A percentile compares a stretch with the other conserved stretches of the same genome.
Evolutionary conservation across 768 basidiomycete genomes (phyloP).

Genomic region (Russula abietina): DNA sequence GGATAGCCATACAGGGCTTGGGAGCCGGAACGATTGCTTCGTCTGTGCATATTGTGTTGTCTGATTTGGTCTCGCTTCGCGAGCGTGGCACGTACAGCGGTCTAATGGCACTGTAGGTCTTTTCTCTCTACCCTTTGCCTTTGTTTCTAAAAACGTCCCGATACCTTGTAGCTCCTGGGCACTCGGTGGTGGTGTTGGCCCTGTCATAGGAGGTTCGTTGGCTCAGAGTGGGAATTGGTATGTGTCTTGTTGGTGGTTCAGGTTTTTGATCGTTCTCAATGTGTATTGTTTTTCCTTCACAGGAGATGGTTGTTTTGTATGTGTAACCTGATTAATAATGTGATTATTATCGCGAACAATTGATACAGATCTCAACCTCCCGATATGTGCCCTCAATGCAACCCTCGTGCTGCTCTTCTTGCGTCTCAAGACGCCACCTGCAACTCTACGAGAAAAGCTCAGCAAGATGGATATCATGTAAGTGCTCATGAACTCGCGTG

Average conservation of each 20-base stretch:
- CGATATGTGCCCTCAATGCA: slow-evolving; percentile 31
- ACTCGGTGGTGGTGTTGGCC: no score
- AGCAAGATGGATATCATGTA: no score
- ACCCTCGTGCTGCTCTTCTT: slow-evolving; percentile 31
- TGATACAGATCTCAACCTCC: no score
- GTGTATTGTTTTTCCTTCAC: neutral
- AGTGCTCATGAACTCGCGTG: no score
- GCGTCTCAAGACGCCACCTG: no score
- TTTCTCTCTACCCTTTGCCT: no score
- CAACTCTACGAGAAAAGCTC: no score
- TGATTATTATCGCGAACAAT: slow-evolving; percentile 21
- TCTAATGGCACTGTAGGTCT: slow-evolving; percentile 30
- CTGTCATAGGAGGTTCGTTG: no score
- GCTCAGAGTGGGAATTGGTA: slow-evolving; percentile 23
- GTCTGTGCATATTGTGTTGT: slow-evolving; percentile 26
- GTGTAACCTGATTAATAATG: neutral
- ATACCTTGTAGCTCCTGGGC: slow-evolving; percentile 27
- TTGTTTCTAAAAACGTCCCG: neutral
- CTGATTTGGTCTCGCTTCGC: no score
- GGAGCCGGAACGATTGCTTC: slow-evolving; percentile 30
- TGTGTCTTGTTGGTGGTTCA: neutral
- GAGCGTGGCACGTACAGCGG: no score
- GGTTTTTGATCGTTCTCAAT: neutral
- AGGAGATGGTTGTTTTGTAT: slow-evolving; percentile 26
- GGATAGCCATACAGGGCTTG: slow-evolving; percentile 28